phyloP scores from a whole-genome alignment of 2,329 filamentous ascomycete genomes.

The Lachnellula subtilissima region DNA sequence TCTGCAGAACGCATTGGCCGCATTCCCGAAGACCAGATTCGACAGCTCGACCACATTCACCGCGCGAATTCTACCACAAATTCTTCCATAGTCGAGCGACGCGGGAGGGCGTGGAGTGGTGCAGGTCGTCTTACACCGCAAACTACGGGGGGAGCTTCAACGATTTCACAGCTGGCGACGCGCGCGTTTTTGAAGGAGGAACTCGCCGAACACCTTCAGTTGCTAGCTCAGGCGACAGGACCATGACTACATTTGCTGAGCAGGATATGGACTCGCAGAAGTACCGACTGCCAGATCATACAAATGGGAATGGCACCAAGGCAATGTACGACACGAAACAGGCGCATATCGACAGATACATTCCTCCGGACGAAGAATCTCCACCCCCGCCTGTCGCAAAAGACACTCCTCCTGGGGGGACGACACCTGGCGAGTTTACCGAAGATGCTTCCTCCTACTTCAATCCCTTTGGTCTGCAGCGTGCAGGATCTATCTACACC shows the following conservation, averaged over 20 bases:
- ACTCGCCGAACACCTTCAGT: conserved; percentile 22
- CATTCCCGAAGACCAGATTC: conserved; percentile 65
- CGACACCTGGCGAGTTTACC: conserved; percentile 33
- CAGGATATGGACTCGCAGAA: conserved; percentile 68
- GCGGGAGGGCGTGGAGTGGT: conserved; percentile 69
- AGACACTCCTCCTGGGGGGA: conserved; percentile 41
- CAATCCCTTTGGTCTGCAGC: conserved; percentile 58
- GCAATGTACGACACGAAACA: conserved; percentile 52
- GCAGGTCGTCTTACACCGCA: conserved; percentile 40
- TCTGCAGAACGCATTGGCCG: conserved; percentile 54
- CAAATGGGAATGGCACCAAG: conserved; percentile 63
- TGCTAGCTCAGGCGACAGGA: conserved; percentile 22
- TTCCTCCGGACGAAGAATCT: conserved; percentile 33
- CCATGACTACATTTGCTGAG: conserved; percentile 30
- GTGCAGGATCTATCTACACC: conserved; percentile 87
- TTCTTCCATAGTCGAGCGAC: conserved; percentile 52
- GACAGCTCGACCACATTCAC: conserved; percentile 64
- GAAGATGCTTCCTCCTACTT: conserved; percentile 49
- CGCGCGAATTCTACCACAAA: conserved; percentile 45
- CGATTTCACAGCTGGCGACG: conserved; percentile 21
- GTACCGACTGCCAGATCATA: conserved; percentile 67
- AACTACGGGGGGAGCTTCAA: conserved; percentile 25
- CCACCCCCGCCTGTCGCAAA: conserved; percentile 47
- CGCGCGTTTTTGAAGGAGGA: conserved; percentile 22
- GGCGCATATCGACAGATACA: conserved; percentile 51